Evolutionary conservation across 305 asterid species (phyloP).

Genomic region (Rubia balearica): DNA sequence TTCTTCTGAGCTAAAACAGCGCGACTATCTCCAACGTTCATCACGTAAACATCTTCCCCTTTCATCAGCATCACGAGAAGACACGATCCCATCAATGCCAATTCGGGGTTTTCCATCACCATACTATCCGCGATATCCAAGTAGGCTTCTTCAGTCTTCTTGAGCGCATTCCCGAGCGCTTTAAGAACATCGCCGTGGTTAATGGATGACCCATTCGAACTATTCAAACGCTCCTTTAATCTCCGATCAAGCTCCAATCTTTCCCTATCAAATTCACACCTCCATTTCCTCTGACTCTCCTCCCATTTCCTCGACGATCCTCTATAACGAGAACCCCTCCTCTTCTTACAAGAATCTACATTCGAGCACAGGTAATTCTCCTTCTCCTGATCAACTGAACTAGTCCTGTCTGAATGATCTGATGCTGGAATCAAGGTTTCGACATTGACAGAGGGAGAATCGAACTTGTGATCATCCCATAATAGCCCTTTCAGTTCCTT

Average conservation of each 20-base stretch:
- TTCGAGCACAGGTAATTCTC: constrained; percentile 44
- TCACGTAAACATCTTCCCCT: constrained; percentile 79
- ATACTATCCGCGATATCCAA: constrained; percentile 67
- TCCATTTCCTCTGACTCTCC: constrained; percentile 80
- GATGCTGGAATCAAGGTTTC: constrained; percentile 16
- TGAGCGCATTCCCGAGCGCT: constrained; percentile 63
- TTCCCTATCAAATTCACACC: constrained; percentile 82
- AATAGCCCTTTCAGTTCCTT: constrained; percentile 78
- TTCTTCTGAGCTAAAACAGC: constrained; percentile 66
- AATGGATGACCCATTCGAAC: constrained; percentile 30
- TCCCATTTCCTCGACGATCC: constrained; percentile 69
- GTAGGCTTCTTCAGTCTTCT: constrained; percentile 75
- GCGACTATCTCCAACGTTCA: constrained; percentile 95
- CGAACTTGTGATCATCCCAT: constrained; percentile 62
- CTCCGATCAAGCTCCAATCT: constrained; percentile 82
- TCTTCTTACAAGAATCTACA: constrained; percentile 28
- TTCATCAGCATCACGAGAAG: constrained; percentile 91
- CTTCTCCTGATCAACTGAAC: constrained; percentile 49
- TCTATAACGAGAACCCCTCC: constrained; percentile 13
- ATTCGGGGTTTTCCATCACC: constrained; percentile 75
- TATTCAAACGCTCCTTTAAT: constrained; percentile 54
- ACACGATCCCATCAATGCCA: constrained; percentile 92
- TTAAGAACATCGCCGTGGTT: constrained; percentile 70
- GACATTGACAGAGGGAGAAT: constrained; percentile 21
- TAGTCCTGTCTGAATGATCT: constrained; percentile 33